A percentile compares a stretch with the other conserved stretches of the same genome.
These are phyloP conservation scores for Talaromyces stipitatus DNA, from an alignment of 495 filamentous ascomycete genomes.

Conservation along the genomic window DNA sequence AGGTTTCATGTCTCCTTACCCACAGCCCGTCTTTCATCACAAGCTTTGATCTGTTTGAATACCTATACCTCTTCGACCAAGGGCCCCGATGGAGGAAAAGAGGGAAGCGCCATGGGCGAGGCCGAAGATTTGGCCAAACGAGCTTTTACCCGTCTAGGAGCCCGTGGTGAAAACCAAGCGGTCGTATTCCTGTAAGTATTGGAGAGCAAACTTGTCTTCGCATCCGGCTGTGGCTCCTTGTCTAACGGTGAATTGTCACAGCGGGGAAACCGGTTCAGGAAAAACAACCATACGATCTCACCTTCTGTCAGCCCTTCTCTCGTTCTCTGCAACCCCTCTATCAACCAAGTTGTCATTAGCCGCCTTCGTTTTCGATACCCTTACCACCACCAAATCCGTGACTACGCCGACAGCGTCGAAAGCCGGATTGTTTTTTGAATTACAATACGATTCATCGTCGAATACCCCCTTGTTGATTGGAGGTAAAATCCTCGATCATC, in stretches of 20 bases:
- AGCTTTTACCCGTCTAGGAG: conserved; percentile 77
- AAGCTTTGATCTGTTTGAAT: conserved; percentile 84
- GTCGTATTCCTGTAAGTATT: conserved; percentile 77
- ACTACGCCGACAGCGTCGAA: conserved; percentile 94
- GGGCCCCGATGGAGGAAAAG: conserved; percentile 79
- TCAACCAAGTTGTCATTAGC: conserved; percentile 90
- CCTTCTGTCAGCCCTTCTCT: conserved; percentile 72
- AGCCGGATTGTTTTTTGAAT: conserved; percentile 86
- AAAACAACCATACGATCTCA: conserved; percentile 93
- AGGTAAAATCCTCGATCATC: conserved; percentile 88
- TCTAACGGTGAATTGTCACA: conserved; percentile 22
- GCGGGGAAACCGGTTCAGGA: conserved; percentile 89
- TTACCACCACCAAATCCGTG: conserved; percentile 95
- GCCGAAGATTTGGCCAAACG: conserved; percentile 83
- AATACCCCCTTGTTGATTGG: conserved; percentile 79
- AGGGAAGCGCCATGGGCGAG: conserved; percentile 78
- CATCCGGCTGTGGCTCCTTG: neutral
- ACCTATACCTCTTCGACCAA: conserved; percentile 84
- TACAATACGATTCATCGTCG: conserved; percentile 88
- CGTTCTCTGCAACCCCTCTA: conserved; percentile 82
- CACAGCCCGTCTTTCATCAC: conserved; percentile 79
- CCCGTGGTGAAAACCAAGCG: conserved; percentile 86
- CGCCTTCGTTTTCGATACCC: conserved; percentile 86
- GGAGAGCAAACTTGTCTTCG: neutral
- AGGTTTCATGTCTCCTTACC: conserved; percentile 83